Percentiles rank a stretch among this genome's conserved stretches.
phyloP scores from a whole-genome alignment of 2,329 filamentous ascomycete genomes.

The Colletotrichum liaoningense region DNA sequence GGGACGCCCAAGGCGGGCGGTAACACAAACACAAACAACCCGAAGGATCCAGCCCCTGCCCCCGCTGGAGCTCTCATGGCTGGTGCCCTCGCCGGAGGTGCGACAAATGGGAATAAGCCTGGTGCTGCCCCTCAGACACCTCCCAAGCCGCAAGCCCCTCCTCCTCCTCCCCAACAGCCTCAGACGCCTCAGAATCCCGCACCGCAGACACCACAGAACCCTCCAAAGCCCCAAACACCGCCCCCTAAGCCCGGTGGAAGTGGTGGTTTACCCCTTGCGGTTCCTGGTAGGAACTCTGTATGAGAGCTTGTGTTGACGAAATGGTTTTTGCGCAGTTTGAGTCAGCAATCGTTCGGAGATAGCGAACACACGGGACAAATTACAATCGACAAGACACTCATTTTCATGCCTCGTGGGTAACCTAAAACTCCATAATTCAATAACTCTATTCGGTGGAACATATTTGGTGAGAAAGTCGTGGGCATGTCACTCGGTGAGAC shows the following conservation, averaged over 20 bases:
- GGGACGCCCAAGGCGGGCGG: not conserved
- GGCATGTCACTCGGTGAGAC: not conserved
- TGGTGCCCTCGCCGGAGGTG: constrained; percentile 12
- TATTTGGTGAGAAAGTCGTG: not conserved
- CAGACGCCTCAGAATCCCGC: not conserved
- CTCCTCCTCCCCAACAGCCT: not conserved
- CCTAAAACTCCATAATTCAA: not conserved
- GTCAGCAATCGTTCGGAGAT: not conserved
- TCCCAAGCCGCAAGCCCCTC: not conserved
- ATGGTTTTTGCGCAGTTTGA: constrained; percentile 23
- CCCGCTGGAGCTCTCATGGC: constrained; percentile 18
- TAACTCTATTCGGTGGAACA: not conserved
- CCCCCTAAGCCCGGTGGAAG: not conserved
- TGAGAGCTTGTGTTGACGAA: constrained; percentile 27
- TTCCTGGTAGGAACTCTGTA: constrained; percentile 6
- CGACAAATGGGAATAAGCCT: not conserved
- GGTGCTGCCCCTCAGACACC: not conserved
- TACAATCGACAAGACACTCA: constrained; percentile 8
- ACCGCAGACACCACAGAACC: not conserved
- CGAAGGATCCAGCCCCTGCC: constrained; percentile 6
- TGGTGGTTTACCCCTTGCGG: constrained; percentile 11
- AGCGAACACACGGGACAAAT: not conserved
- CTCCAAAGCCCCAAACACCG: not conserved
- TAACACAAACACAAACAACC: not conserved
- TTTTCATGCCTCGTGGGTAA: not conserved